Base-by-base conservation (phyloP, 768 basidiomycete species). In the Dacryopinax primogenitus region DNA sequence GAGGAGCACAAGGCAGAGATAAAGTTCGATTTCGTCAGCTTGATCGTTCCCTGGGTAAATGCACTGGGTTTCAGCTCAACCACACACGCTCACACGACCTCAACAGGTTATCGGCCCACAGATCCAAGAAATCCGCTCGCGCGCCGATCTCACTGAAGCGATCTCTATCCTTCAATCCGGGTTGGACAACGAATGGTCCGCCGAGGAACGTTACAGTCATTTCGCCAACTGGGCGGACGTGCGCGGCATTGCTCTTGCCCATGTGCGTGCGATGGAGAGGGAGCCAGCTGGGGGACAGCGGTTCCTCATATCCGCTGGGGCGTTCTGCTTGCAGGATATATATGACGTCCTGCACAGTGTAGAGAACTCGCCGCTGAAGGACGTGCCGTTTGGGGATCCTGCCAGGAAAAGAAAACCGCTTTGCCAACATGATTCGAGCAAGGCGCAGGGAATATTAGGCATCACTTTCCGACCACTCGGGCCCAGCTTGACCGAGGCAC, bases 201-300 rank as follows among this genome's bases (percentile, higher is more conserved):
- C 51, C 26, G 51, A 58, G 26, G 26, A 58, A 18, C 51, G 51
- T 13, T 58, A 58, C 21, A 58, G 51, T 18, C 51, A 58, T 30
- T 58, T 58, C 51, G 26, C 51, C 4, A 66, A 69, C 26, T 83
- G 79, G 77, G 70, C 81, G 32, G 82, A 85, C 62, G 83, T 84
- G 4, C 78, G 83, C 4, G 84, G 85, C 70, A 70, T 83, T 34
- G 84, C 81, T 0, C 72, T 75, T 16, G 83, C 81, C 0, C 85
- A 87, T 69, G 77, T 78, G 0, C 71, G 75, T 3, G 83, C 83
- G 2, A 72, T 89, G 23, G 77, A 78, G 63, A 79, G 77, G 62
- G 75, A 78, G 30, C 78, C 76, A 1, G 85, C 84, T 0, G 80
- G 79, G 1, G 82, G 82, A 1, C 77, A 87, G 64, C 76, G 87